phyloP scores from a whole-genome alignment of 305 asterid species.

The Coffea humblotiana region DNA sequence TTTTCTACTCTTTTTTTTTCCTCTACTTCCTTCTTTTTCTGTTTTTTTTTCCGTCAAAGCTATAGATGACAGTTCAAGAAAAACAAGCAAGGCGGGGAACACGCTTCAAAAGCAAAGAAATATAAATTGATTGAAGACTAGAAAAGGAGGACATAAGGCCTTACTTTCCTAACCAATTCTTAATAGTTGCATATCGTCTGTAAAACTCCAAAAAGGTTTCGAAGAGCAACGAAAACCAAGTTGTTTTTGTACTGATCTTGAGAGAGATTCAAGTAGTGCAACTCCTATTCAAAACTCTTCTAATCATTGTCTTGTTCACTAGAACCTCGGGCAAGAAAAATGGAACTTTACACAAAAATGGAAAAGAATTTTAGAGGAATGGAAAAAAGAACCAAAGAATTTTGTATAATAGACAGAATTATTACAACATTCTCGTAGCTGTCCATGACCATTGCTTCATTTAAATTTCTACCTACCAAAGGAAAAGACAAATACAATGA shows the following conservation, averaged over 20 bases:
- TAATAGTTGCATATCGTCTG: background rate
- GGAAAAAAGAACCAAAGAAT: no score
- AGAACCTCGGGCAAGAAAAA: background rate
- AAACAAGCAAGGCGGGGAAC: no score
- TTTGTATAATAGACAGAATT: background rate
- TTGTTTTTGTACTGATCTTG: background rate
- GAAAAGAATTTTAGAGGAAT: background rate
- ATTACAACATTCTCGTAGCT: background rate
- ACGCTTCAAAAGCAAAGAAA: background rate
- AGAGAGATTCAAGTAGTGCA: background rate
- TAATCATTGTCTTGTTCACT: background rate
- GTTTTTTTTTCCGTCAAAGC: no score
- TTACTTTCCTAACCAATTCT: background rate
- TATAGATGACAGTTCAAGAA: no score
- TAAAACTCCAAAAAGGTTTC: background rate
- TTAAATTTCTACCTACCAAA: no score
- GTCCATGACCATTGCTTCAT: background rate
- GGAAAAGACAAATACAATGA: no score
- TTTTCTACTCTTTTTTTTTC: no score
- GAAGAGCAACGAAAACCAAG: background rate
- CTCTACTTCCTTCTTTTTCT: no score
- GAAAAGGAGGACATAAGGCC: background rate
- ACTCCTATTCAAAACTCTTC: background rate
- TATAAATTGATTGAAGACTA: background rate
- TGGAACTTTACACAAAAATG: conserved; percentile 3